Evolutionary conservation across 352 stramenopile genomes (phyloP).

Genomic region (Phytophthora ohioensis): DNA sequence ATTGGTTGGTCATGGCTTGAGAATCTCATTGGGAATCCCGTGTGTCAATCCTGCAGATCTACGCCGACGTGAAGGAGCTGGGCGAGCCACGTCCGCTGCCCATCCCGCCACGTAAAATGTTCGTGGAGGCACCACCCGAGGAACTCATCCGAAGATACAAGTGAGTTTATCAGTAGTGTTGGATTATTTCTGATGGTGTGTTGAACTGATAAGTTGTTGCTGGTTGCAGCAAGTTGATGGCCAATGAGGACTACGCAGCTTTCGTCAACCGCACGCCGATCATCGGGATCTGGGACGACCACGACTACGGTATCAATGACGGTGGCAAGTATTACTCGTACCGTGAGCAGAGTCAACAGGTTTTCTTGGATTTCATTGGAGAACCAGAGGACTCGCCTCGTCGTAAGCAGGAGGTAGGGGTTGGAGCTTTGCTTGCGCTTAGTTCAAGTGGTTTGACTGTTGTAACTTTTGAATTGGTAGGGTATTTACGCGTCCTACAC

Average conservation of each 20-base stretch:
- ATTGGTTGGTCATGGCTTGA: slow-evolving; percentile 2
- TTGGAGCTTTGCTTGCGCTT: background rate
- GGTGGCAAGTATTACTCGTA: slow-evolving; percentile 78
- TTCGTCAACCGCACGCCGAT: slow-evolving; percentile 74
- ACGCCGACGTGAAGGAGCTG: slow-evolving; percentile 72
- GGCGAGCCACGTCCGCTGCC: slow-evolving; percentile 50
- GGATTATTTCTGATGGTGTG: background rate
- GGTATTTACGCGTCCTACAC: slow-evolving; percentile 90
- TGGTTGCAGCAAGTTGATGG: slow-evolving; percentile 59
- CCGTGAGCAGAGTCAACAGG: slow-evolving; percentile 80
- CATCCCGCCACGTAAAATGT: slow-evolving; percentile 65
- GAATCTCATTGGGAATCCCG: background rate
- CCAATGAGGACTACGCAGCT: slow-evolving; percentile 70
- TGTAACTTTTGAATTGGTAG: slow-evolving; percentile 33
- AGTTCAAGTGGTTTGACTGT: background rate
- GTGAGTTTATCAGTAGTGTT: slow-evolving; percentile 35
- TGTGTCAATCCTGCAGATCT: slow-evolving; percentile 58
- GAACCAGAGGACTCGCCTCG: slow-evolving; percentile 78
- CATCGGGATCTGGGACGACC: slow-evolving; percentile 92
- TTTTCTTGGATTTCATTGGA: slow-evolving; percentile 89
- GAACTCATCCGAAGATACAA: slow-evolving; percentile 71
- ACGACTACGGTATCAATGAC: slow-evolving; percentile 94
- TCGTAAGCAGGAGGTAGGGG: slow-evolving; percentile 71
- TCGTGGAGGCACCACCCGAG: slow-evolving; percentile 57
- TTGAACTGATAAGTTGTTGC: background rate